These are phyloP conservation scores for Solanum hybrid DNA, from an alignment of 305 asterid species.

Conservation along the genomic window DNA sequence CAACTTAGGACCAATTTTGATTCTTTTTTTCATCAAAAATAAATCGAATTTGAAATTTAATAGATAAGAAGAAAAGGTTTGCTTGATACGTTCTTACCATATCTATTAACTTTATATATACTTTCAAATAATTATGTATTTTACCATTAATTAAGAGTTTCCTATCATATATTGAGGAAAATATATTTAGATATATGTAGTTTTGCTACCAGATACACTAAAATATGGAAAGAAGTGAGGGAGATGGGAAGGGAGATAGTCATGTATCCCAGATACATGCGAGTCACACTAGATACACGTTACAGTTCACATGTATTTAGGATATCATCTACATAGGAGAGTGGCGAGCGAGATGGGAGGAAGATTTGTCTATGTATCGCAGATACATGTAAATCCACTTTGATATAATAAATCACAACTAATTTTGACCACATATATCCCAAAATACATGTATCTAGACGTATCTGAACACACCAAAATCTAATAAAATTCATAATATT, in stretches of 20 bases:
- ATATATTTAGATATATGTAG: neutral
- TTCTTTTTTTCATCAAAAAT: too few relatives aligned
- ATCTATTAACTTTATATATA: too few relatives aligned
- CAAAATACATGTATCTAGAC: neutral
- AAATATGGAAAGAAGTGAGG: neutral
- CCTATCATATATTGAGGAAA: neutral
- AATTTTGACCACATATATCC: neutral
- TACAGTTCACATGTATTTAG: neutral
- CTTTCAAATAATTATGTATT: neutral
- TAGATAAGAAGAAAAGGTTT: neutral
- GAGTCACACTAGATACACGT: neutral
- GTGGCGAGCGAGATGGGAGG: neutral
- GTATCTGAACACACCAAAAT: too few relatives aligned
- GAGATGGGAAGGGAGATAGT: neutral
- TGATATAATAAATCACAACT: neutral
- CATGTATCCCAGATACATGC: too few relatives aligned
- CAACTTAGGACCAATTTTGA: neutral
- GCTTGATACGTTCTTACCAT: neutral
- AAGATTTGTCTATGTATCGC: neutral
- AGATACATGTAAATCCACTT: neutral
- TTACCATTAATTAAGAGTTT: neutral
- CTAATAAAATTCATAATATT: too few relatives aligned
- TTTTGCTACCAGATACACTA: neutral
- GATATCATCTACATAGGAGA: neutral
- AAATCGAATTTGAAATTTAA: neutral